phyloP scores from a whole-genome alignment of 2,329 filamentous ascomycete genomes.

The Drechmeria coniospora region DNA sequence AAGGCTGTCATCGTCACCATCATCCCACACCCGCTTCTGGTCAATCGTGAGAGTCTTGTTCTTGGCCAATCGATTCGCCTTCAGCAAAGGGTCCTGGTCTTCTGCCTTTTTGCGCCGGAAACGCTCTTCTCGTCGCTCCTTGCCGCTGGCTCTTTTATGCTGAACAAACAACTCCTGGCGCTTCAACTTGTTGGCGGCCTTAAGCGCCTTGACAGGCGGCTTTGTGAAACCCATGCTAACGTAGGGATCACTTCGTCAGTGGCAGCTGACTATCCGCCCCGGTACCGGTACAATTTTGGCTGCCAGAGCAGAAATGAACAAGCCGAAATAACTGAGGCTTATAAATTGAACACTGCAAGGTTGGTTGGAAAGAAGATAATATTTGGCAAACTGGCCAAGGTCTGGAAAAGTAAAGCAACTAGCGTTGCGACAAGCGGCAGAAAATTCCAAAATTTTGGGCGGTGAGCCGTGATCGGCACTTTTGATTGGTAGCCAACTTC shows the following conservation, averaged over 20 bases:
- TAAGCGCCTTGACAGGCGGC: conserved; percentile 22
- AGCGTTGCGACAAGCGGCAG: conserved; percentile 10
- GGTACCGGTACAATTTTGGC: too few species aligned
- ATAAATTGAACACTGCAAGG: too few species aligned
- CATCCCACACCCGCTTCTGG: conserved; percentile 80
- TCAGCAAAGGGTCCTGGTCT: conserved; percentile 62
- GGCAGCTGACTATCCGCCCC: too few species aligned
- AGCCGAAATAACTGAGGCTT: too few species aligned
- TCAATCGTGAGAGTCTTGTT: conserved; percentile 76
- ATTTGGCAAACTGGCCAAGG: conserved; percentile 7
- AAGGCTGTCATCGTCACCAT: conserved; percentile 47
- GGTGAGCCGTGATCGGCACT: conserved; percentile 12
- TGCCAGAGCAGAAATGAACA: too few species aligned
- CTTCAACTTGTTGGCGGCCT: conserved; percentile 60
- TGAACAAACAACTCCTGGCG: conserved; percentile 65
- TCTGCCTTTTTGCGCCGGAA: conserved; percentile 74
- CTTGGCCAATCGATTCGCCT: conserved; percentile 54
- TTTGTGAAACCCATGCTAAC: conserved; percentile 19
- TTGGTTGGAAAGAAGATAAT: conserved; percentile 1
- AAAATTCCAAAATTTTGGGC: conserved; percentile 23
- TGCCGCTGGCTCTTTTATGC: conserved; percentile 62
- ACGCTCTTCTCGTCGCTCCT: conserved; percentile 59
- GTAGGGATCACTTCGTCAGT: too few species aligned
- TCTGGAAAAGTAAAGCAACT: background rate
- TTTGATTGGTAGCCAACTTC: conserved; percentile 10